These are phyloP conservation scores for Picea sitchensis DNA, from an alignment of 75 land plant species.

Conservation along the genomic window DNA sequence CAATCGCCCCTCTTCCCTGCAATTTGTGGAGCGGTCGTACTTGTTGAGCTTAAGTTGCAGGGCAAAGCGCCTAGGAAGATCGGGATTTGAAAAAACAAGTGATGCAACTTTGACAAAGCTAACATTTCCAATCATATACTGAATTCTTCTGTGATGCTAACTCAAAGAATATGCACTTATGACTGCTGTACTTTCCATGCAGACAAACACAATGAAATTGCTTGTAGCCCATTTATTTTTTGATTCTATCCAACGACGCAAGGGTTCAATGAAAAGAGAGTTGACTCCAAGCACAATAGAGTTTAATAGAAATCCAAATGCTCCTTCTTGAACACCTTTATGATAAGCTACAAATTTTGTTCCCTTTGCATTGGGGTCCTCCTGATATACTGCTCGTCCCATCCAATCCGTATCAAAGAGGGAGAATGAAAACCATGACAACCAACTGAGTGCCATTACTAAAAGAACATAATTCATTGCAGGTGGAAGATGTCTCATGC, in stretches of 20 bases:
- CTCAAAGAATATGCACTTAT: conserved; percentile 57
- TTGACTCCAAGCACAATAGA: conserved; percentile 84
- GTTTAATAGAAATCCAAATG: conserved; percentile 97
- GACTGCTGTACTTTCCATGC: conserved; percentile 80
- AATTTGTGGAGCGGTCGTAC: conserved; percentile 43
- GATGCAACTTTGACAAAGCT: conserved; percentile 50
- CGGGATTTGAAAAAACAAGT: conserved; percentile 73
- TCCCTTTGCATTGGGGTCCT: conserved; percentile 62
- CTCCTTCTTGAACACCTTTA: conserved; percentile 92
- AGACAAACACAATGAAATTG: conserved; percentile 83
- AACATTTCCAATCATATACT: conserved; percentile 44
- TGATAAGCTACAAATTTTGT: conserved; percentile 52
- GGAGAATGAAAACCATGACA: conserved; percentile 93
- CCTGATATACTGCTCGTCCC: conserved; percentile 92
- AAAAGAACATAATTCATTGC: conserved; percentile 88
- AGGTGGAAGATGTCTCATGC: conserved; percentile 83
- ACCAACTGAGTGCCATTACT: conserved; percentile 90
- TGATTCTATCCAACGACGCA: conserved; percentile 71
- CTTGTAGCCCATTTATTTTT: conserved; percentile 87
- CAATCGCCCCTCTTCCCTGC: too few relatives aligned
- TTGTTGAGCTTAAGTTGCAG: conserved; percentile 40
- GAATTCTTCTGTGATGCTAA: conserved; percentile 29
- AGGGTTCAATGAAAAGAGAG: conserved; percentile 83
- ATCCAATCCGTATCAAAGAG: conserved; percentile 98
- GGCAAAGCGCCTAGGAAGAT: conserved; percentile 50